Evolutionary conservation across 1,284 basidiomycete genomes (phyloP).

Genomic region (Cronartium quercuum): DNA sequence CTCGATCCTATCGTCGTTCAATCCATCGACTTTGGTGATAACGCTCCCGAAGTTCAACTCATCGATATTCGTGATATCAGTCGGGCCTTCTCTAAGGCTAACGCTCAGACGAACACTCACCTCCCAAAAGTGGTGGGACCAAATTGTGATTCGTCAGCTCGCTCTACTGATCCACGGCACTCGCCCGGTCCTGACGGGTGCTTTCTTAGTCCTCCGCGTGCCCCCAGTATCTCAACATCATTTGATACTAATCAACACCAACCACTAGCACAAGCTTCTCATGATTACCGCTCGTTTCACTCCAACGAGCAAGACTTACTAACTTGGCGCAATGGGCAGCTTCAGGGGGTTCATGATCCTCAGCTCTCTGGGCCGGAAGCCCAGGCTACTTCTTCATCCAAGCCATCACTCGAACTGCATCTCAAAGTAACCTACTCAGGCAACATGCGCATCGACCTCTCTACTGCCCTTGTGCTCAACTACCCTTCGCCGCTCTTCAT

Average conservation of each 20-base stretch:
- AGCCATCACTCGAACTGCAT: slow-evolving; percentile 53
- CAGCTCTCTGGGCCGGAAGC: neutral
- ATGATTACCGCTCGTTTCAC: neutral
- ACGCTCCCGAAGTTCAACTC: slow-evolving; percentile 76
- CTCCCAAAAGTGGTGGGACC: neutral
- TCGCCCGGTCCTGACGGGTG: neutral
- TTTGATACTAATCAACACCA: neutral
- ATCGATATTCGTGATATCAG: slow-evolving; percentile 89
- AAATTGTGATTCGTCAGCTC: neutral
- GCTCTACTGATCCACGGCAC: neutral
- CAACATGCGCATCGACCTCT: slow-evolving; percentile 59
- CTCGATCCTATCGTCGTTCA: slow-evolving; percentile 83
- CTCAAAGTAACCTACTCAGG: slow-evolving; percentile 51
- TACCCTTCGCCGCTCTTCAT: slow-evolving; percentile 92
- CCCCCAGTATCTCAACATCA: neutral
- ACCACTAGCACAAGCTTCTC: neutral
- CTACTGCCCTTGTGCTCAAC: slow-evolving; percentile 91
- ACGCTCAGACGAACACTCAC: neutral
- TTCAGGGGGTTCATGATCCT: neutral
- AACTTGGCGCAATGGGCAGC: neutral
- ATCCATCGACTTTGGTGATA: slow-evolving; percentile 77
- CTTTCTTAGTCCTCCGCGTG: neutral
- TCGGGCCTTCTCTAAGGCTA: slow-evolving; percentile 52
- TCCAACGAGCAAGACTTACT: neutral
- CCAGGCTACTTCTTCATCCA: slow-evolving; percentile 7